phyloP scores from a whole-genome alignment of 345 rosid genomes.

The Bruguiera parviflora region DNA sequence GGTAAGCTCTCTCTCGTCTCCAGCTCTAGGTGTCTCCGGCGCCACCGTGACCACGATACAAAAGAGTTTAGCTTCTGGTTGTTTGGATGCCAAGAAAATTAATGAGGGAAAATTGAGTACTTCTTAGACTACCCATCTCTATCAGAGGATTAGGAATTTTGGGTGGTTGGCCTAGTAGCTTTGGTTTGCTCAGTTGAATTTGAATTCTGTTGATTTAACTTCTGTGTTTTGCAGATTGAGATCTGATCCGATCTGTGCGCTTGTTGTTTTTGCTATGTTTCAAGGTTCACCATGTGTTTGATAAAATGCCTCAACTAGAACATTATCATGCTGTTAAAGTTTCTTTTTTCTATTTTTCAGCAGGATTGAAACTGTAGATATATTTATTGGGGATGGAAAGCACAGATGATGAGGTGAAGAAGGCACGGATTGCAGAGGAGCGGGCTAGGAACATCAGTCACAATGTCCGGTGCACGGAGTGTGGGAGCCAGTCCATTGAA shows the following conservation, averaged over 20 bases:
- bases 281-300: conserved; percentile 27
- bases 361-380: background rate
- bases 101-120: too few species aligned
- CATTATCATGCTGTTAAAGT: too few species aligned
- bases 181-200: background rate
- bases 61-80: too few species aligned
- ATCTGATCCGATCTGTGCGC: background rate
- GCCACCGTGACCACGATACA: too few species aligned
- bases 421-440: conserved; percentile 63
- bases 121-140: too few species aligned
- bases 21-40: too few species aligned
- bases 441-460: conserved; percentile 91
- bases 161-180: too few species aligned
- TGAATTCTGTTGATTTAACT: background rate
- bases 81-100: too few species aligned
- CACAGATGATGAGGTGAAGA: conserved; percentile 57
- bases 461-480: conserved; percentile 92
- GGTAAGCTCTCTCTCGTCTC: too few species aligned
- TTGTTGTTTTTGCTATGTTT: background rate
- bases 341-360: background rate
- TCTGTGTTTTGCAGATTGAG: background rate
- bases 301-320: conserved; percentile 34
- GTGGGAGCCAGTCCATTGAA: conserved; percentile 98
- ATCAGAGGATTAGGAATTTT: too few species aligned
- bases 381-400: conserved; percentile 44